Conservation (phyloP, 306 rosid species). For the Vigna mungo region DNA sequence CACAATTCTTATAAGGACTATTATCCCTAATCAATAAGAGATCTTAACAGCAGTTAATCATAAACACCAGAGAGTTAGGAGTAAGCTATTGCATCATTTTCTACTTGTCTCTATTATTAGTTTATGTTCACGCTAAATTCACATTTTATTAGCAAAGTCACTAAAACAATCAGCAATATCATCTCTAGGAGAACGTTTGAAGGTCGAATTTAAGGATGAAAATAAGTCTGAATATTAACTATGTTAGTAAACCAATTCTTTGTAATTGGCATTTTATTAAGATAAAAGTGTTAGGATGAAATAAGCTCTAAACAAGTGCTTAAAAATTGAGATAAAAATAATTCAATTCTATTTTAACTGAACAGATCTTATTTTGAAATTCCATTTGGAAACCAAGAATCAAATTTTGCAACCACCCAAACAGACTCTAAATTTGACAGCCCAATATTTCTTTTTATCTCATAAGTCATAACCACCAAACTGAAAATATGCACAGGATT, state of each 20-base stretch:
- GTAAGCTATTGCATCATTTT: background rate
- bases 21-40: background rate
- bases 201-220: conserved; percentile 1
- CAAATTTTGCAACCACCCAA: background rate
- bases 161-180: conserved; percentile 1
- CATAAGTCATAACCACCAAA: background rate
- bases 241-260: no score
- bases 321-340: background rate
- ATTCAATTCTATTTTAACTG: background rate
- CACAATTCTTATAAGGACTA: background rate
- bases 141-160: conserved; percentile 4
- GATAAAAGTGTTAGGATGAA: background rate
- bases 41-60: background rate
- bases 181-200: background rate
- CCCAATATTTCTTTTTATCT: background rate
- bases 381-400: background rate
- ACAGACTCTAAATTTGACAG: background rate
- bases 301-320: background rate
- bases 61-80: background rate
- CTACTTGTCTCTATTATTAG: background rate
- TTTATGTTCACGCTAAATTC: background rate
- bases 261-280: no score
- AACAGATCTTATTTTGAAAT: background rate
- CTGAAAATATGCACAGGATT: conserved; percentile 21
- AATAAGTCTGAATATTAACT: background rate